phyloP scores from a whole-genome alignment of 768 basidiomycete genomes.

The Erythrobasidium yunnanense region DNA sequence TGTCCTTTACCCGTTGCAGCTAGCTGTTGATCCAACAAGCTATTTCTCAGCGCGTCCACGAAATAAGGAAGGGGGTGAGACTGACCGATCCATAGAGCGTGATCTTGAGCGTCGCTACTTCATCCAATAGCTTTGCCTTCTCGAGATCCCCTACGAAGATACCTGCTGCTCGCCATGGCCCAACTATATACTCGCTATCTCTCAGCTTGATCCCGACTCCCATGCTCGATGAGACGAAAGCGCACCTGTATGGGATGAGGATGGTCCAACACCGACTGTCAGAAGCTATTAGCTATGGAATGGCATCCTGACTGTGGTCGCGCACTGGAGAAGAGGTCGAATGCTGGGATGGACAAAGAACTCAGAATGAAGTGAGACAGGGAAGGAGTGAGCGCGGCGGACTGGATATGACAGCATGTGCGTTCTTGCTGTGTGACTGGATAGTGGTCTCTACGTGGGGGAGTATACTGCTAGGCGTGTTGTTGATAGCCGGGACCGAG shows the following conservation, averaged over 20 bases:
- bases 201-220: not conserved
- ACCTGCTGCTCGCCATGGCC: conserved; percentile 81
- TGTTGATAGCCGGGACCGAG: not conserved
- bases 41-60: too few species aligned
- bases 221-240: not conserved
- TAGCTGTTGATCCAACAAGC: too few species aligned
- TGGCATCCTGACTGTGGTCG: not conserved
- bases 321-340: conserved; percentile 73
- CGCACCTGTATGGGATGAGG: conserved; percentile 51
- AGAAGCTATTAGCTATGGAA: conserved; percentile 13
- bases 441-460: not conserved
- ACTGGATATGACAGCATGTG: conserved; percentile 46
- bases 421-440: conserved; percentile 19
- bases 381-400: not conserved
- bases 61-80: too few species aligned
- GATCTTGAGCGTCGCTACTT: conserved; percentile 67
- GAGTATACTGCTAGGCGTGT: not conserved
- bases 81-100: conserved; percentile 60
- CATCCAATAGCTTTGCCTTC: conserved; percentile 58
- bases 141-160: conserved; percentile 71
- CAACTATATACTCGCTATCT: conserved; percentile 43
- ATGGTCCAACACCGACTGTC: conserved; percentile 47
- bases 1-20: conserved; percentile 63
- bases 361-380: not conserved
- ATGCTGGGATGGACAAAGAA: conserved; percentile 63